A percentile compares a stretch with the other conserved stretches of the same genome.
Conservation (phyloP, 345 rosid species). For the Leavenworthia alabamica region DNA sequence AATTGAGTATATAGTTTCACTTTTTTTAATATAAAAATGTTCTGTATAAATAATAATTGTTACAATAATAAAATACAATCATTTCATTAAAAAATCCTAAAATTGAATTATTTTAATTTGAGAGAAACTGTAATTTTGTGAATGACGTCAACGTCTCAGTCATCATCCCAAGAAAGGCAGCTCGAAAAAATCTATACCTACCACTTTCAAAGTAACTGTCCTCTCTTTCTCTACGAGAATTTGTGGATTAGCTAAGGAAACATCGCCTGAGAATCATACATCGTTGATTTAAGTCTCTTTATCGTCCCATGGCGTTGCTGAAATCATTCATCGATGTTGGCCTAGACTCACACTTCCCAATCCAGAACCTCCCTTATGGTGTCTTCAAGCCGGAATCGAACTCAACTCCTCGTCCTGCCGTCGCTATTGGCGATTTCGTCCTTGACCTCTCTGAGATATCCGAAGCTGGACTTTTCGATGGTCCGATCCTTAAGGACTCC, state of each 20-base stretch:
- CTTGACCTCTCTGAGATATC: constrained; percentile 73
- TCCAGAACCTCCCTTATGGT: constrained; percentile 92
- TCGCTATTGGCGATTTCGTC: constrained; percentile 74
- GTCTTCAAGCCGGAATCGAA: constrained; percentile 56
- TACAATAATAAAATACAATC: not conserved
- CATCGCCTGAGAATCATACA: constrained; percentile 16
- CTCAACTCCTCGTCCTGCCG: constrained; percentile 62
- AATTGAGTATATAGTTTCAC: constrained; percentile 28
- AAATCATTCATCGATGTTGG: constrained; percentile 60
- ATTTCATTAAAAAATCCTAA: not conserved
- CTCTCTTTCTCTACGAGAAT: constrained; percentile 1
- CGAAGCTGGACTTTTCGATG: constrained; percentile 68
- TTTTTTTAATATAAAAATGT: not conserved
- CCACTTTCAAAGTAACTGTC: constrained; percentile 12
- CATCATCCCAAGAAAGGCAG: constrained; percentile 19
- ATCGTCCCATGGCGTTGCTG: constrained; percentile 43
- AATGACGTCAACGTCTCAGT: constrained; percentile 22
- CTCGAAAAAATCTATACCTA: constrained; percentile 20
- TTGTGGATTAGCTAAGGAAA: constrained; percentile 8
- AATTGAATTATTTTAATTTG: not conserved
- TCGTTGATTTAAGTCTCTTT: not conserved
- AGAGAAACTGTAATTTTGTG: not conserved
- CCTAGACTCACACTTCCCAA: constrained; percentile 77
- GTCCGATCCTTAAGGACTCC: constrained; percentile 52
- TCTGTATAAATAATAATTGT: constrained; percentile 12